A percentile compares a stretch with the other conserved stretches of the same genome.
phyloP scores from a whole-genome alignment of 257 asterid genomes.

The Nicotiana attenuata region DNA sequence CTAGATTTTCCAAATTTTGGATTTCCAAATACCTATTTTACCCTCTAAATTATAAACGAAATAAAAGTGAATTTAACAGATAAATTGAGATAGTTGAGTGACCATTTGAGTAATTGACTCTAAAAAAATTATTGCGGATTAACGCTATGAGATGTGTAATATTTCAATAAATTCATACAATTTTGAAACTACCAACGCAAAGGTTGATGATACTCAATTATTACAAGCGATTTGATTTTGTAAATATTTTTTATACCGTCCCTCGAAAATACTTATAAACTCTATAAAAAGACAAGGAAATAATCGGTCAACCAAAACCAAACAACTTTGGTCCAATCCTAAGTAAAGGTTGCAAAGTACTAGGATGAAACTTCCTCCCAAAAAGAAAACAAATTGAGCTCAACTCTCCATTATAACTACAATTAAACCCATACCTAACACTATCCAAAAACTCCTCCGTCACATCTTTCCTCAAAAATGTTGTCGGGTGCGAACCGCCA shows the following conservation, averaged over 20 bases:
- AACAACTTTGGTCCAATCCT: constrained; percentile 45
- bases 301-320: constrained; percentile 15
- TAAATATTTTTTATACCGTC: too few relatives aligned
- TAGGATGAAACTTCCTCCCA: constrained; percentile 79
- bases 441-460: constrained; percentile 34
- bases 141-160: background rate
- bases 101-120: too few relatives aligned
- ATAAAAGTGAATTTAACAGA: too few relatives aligned
- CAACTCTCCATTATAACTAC: constrained; percentile 47
- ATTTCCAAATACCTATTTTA: too few relatives aligned
- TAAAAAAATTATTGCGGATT: background rate
- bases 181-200: too few relatives aligned
- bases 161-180: background rate
- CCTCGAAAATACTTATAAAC: too few relatives aligned
- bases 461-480: constrained; percentile 36
- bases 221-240: too few relatives aligned
- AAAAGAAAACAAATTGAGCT: constrained; percentile 58
- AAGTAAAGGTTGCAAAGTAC: constrained; percentile 52
- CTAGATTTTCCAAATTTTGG: too few relatives aligned
- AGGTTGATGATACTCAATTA: too few relatives aligned
- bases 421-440: constrained; percentile 37
- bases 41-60: too few relatives aligned
- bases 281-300: background rate
- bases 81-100: too few relatives aligned
- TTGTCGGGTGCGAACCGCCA: constrained; percentile 60